phyloP scores from a whole-genome alignment of 1,139 yeast genomes.

The Kodamaea anthophila region DNA sequence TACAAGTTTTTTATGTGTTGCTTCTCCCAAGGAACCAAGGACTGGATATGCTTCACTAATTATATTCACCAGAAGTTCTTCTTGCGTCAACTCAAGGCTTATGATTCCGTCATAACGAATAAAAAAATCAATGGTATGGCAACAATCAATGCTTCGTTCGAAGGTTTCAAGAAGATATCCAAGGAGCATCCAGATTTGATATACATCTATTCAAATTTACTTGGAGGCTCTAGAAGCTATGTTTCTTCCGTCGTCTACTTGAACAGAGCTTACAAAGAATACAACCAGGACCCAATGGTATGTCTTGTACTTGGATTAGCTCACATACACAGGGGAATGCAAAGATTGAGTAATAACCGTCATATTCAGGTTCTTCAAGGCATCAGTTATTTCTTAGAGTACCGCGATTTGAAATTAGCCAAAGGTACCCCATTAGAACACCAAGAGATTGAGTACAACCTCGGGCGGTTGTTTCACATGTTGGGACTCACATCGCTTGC shows the following conservation, averaged over 20 bases:
- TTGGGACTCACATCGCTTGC: slow-evolving; percentile 74
- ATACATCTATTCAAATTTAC: slow-evolving; percentile 70
- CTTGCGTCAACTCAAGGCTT: slow-evolving; percentile 82
- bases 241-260: slow-evolving; percentile 70
- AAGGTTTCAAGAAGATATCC: slow-evolving; percentile 12
- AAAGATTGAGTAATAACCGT: slow-evolving; percentile 77
- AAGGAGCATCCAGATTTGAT: slow-evolving; percentile 65
- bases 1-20: slow-evolving; percentile 63
- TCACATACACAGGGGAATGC: slow-evolving; percentile 89
- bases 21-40: slow-evolving; percentile 55
- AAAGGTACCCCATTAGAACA: slow-evolving; percentile 44
- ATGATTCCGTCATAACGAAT: slow-evolving; percentile 58
- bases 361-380: slow-evolving; percentile 88
- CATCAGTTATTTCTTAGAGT: slow-evolving; percentile 67
- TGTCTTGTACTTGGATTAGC: slow-evolving; percentile 70
- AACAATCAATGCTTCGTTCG: slow-evolving; percentile 43
- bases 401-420: slow-evolving; percentile 39
- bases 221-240: slow-evolving; percentile 80
- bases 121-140: slow-evolving; percentile 71
- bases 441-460: slow-evolving; percentile 78
- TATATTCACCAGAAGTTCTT: slow-evolving; percentile 86
- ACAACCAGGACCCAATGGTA: slow-evolving; percentile 72
- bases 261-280: slow-evolving; percentile 54
- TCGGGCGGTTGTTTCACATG: slow-evolving; percentile 82
- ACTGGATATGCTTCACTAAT: slow-evolving; percentile 58